Evolutionary conservation across 306 rosid genomes (phyloP), one percentile per base, ranked within the genome.

Genomic region (Cicer yamashitae): DNA sequence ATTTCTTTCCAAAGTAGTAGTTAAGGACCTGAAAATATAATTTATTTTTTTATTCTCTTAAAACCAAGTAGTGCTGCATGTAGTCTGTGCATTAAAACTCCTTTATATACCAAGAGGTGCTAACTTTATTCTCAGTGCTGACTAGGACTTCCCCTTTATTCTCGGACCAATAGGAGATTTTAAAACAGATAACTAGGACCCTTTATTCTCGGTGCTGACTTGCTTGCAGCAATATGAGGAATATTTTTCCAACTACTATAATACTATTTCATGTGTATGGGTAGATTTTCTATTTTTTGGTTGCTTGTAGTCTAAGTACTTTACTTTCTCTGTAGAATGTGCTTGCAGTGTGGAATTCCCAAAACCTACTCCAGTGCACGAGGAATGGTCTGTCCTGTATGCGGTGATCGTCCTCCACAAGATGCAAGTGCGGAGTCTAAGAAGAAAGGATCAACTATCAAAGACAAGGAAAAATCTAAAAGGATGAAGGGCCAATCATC

Each of bases 401-500:
- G 97, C 58, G 89, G 96, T 2, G 98, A 94, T 82, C 90, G 87
- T 61, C 96, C 97, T 61, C 84, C 76, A 5, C 66, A 60, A n/a
- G 98, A 94, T 34, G 45, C 83, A 8, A 76, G 68, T 69, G 38
- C 56, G 0, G 97, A 91, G 30, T 20, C 87, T 12, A 94, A 92
- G 85, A 91, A 91, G 88, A 94, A 94, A 86, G 99, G 97, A 18
- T 90, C 96, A 47, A 81, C 89, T 0, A 7, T 94, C 51, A 94
- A 94, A 83, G 99, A 94, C 17, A 94, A 92, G 84, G 99, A 94
- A 87, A 94, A 89, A 91, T 83, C 81, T 52, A 94, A 94, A 81
- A 89, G 99, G 82, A 84, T 92, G 96, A 94, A 79, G 79, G 96
- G 99, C 57, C 96, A 94, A 78, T 94, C 96, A 51, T 91, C 99